These are phyloP conservation scores for Pyrenochaeta sp. DNA, from an alignment of 2,329 filamentous ascomycete species.

Conservation along the genomic window DNA sequence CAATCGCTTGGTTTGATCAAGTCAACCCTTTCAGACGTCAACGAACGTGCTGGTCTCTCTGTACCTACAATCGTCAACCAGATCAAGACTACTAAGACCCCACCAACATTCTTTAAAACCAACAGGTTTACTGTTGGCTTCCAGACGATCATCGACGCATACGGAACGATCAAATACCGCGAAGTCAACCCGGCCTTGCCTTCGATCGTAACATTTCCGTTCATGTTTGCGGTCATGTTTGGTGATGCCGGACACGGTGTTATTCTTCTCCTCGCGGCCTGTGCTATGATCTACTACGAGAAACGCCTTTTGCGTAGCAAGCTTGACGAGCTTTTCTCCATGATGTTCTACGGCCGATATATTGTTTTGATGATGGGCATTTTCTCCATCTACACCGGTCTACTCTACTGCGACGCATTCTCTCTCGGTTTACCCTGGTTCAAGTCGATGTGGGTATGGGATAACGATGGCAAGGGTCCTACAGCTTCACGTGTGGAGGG, in stretches of 20 bases:
- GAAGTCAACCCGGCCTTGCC: conserved; percentile 97
- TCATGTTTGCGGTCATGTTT: conserved; percentile 99
- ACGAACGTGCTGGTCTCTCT: conserved; percentile 92
- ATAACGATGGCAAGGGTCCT: conserved; percentile 71
- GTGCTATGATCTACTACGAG: conserved; percentile 97
- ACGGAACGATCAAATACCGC: conserved; percentile 95
- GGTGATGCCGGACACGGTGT: conserved; percentile 94
- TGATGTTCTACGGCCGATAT: conserved; percentile 99
- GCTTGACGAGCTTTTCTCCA: conserved; percentile 94
- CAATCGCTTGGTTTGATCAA: conserved; percentile 90
- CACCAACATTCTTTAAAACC: conserved; percentile 95
- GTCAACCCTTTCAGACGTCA: conserved; percentile 94
- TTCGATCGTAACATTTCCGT: conserved; percentile 98
- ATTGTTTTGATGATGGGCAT: conserved; percentile 98
- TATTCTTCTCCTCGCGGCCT: conserved; percentile 84
- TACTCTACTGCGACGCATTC: conserved; percentile 98
- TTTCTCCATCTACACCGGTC: conserved; percentile 95
- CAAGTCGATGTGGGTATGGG: conserved; percentile 89
- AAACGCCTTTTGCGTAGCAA: conserved; percentile 83
- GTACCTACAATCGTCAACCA: conserved; percentile 99
- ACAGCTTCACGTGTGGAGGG: conserved; percentile 69
- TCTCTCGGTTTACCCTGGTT: conserved; percentile 92
- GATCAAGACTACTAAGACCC: conserved; percentile 95
- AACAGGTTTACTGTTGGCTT: conserved; percentile 99
- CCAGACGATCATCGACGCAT: conserved; percentile 98